These are phyloP conservation scores for Diplodia seriata DNA, from an alignment of 2,329 filamentous ascomycete genomes.

Conservation along the genomic window DNA sequence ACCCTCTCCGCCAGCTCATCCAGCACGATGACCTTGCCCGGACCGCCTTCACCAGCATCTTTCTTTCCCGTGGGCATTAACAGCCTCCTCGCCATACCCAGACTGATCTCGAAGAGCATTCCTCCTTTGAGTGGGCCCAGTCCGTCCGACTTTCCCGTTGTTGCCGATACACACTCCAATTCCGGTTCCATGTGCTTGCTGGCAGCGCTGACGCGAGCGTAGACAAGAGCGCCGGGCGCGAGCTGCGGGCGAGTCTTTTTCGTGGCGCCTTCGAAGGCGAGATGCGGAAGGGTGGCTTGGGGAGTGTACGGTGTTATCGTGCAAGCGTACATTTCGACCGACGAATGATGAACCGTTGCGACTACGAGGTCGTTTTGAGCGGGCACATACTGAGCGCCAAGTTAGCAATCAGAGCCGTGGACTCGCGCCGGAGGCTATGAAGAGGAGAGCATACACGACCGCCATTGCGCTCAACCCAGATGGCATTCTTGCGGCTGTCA, in stretches of 20 bases:
- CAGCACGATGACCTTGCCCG: conserved; percentile 66
- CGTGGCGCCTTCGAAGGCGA: conserved; percentile 91
- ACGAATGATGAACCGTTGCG: conserved; percentile 79
- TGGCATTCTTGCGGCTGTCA: conserved; percentile 75
- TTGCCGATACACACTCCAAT: conserved; percentile 84
- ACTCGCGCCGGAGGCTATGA: conserved; percentile 40
- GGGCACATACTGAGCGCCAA: conserved; percentile 72
- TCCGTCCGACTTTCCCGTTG: conserved; percentile 87
- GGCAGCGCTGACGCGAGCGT: conserved; percentile 80
- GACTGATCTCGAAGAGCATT: conserved; percentile 82
- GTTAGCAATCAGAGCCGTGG: not conserved
- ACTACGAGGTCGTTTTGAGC: conserved; percentile 85
- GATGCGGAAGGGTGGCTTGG: conserved; percentile 76
- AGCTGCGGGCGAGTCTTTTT: conserved; percentile 90
- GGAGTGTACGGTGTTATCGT: conserved; percentile 70
- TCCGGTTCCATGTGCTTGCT: conserved; percentile 64
- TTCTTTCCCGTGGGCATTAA: conserved; percentile 65
- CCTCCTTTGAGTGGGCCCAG: conserved; percentile 83
- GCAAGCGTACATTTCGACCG: conserved; percentile 80
- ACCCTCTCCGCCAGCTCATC: conserved; percentile 83
- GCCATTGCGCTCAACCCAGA: conserved; percentile 76
- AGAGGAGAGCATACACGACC: conserved; percentile 65
- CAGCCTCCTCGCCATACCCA: conserved; percentile 80
- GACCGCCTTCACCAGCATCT: conserved; percentile 49
- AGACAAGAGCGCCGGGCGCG: conserved; percentile 77